These are phyloP conservation scores for Talaromyces nanjingensis DNA, from an alignment of 495 filamentous ascomycete species.

Conservation along the genomic window DNA sequence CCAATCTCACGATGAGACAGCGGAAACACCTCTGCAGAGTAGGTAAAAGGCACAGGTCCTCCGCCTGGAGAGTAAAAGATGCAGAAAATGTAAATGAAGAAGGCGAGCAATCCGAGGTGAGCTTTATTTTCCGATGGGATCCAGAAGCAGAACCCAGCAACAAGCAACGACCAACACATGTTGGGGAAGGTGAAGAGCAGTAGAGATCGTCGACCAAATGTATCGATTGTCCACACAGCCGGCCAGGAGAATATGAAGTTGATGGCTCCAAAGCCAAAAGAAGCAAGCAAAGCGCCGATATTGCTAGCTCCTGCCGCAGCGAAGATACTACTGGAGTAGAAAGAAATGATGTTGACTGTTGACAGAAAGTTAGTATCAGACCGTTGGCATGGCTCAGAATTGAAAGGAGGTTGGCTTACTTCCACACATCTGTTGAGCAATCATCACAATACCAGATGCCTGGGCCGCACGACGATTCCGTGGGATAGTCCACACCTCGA, in stretches of 20 bases:
- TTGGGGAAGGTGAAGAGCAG: constrained; percentile 81
- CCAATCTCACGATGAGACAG: constrained; percentile 67
- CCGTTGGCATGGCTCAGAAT: background rate
- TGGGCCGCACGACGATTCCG: constrained; percentile 49
- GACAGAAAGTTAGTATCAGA: background rate
- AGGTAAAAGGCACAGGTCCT: constrained; percentile 77
- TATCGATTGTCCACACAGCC: constrained; percentile 80
- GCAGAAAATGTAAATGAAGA: constrained; percentile 66
- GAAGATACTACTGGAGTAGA: constrained; percentile 77
- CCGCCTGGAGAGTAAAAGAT: constrained; percentile 75
- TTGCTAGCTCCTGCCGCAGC: constrained; percentile 49
- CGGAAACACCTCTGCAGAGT: constrained; percentile 73
- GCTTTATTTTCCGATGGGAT: constrained; percentile 45
- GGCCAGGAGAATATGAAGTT: constrained; percentile 84
- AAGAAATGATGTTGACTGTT: constrained; percentile 68
- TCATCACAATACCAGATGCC: constrained; percentile 57
- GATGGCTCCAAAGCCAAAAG: constrained; percentile 72
- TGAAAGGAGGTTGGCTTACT: constrained; percentile 25
- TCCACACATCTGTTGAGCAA: constrained; percentile 81
- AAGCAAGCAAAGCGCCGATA: constrained; percentile 58
- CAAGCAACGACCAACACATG: constrained; percentile 74
- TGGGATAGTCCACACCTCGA: constrained; percentile 51
- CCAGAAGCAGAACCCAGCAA: constrained; percentile 63
- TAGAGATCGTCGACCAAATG: constrained; percentile 67
- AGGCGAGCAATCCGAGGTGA: constrained; percentile 56